Evolutionary conservation across 1,139 yeast genomes (phyloP), one percentile per base, ranked within the genome.

Genomic region (Taphrina wiesneri): DNA sequence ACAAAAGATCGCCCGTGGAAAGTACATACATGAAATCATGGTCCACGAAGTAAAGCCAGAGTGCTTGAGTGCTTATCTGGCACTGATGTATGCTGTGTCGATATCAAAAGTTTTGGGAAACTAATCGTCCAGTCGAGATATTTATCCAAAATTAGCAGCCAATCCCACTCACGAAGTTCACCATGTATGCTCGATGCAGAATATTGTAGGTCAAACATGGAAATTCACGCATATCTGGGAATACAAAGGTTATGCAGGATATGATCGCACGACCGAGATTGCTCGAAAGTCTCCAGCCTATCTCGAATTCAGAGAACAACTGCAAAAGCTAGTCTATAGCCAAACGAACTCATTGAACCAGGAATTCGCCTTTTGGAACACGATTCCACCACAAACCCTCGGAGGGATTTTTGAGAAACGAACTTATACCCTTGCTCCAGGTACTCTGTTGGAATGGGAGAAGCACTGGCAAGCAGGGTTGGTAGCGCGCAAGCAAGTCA

Each of bases 391-490:
- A 6, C 78, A 77, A 39, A 70, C 71, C 25, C 74, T 77, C 26
- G 81, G 81, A n/a, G 81, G 81, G 2, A 71, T 79, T 39, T 79
- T 79, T 66, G 81, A 79, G 71, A 74, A 79, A 26, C 73, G 81
- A 49, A 71, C 77, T 34, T 79, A 79, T 68, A 77, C 76, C 39
- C 71, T 79, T 52, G 72, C 73, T 65, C 78, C 81, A 1, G 81
- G 81, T 7, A 73, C 74, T 36, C 73, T 79, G 53, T 71, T 77
- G 19, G 81, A 79, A 64, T 79, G 81, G 81, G 81, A 79, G 65
- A 72, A 73, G 36, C 75, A 76, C 68, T 79, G 81, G 81, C 73
- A 75, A 51, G 72, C 75, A 67, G 81, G 81, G 4, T 71, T 79
- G 28, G 79, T 78, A 68, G 77, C 75, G 69, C 77, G 81, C n/a